These are phyloP conservation scores for Salvia splendens DNA, from an alignment of 257 asterid species.

Conservation along the genomic window DNA sequence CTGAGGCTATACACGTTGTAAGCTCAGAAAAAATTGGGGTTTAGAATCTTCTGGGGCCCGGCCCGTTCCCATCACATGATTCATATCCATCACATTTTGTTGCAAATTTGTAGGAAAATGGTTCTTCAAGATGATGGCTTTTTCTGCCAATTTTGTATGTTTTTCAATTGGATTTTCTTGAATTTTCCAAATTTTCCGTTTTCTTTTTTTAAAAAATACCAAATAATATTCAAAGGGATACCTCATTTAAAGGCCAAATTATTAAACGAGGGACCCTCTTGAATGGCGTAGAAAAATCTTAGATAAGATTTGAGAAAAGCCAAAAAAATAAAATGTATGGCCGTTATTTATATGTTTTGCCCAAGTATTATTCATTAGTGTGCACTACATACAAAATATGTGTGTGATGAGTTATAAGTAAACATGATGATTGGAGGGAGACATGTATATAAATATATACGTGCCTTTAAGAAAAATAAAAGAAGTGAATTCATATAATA, in stretches of 20 bases:
- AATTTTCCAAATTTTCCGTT: background rate
- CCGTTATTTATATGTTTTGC: too few species aligned
- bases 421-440: too few species aligned
- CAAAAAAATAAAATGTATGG: background rate
- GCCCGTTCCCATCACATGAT: background rate
- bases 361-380: too few species aligned
- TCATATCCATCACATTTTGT: constrained; percentile 29
- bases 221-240: background rate
- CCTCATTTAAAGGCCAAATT: background rate
- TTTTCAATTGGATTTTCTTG: background rate
- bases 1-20: constrained; percentile 27
- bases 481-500: too few species aligned
- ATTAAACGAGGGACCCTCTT: background rate
- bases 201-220: too few species aligned
- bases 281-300: background rate
- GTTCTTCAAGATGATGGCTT: constrained; percentile 14
- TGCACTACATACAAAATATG: too few species aligned
- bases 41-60: too few species aligned
- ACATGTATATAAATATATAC: too few species aligned
- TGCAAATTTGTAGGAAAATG: constrained; percentile 13
- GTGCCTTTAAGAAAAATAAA: too few species aligned
- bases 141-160: constrained; percentile 9
- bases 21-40: background rate
- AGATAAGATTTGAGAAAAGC: background rate
- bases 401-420: too few species aligned